Conservation (phyloP, 768 basidiomycete genomes). For the Suillus cothurnatus region DNA sequence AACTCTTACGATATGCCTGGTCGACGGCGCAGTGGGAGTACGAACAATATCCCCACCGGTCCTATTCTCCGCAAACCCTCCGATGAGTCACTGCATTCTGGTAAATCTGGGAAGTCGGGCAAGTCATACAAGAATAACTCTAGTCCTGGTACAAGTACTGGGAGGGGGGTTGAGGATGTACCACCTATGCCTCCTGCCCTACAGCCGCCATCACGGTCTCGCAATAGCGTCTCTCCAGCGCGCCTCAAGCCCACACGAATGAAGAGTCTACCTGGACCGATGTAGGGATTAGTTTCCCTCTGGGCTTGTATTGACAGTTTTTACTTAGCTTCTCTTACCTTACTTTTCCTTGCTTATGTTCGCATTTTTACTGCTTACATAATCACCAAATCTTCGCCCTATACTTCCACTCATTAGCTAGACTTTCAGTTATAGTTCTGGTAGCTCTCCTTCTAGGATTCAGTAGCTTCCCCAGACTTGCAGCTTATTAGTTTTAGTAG, state of each 20-base stretch:
- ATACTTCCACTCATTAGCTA: too few species aligned
- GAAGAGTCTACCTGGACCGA: constrained; percentile 55
- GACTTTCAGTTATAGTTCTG: too few species aligned
- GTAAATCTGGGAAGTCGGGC: constrained; percentile 38
- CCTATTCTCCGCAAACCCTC: constrained; percentile 35
- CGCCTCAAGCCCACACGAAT: constrained; percentile 36
- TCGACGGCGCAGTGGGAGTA: constrained; percentile 33
- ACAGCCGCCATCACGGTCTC: neutral
- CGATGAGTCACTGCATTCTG: constrained; percentile 43
- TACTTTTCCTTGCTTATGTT: too few species aligned
- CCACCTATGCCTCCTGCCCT: constrained; percentile 32
- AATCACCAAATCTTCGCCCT: too few species aligned
- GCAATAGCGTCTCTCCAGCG: neutral
- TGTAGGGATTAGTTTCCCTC: too few species aligned
- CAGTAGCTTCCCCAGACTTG: too few species aligned
- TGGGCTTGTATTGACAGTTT: too few species aligned
- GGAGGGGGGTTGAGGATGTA: constrained; percentile 23
- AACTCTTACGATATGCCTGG: constrained; percentile 12
- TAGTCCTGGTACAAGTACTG: neutral
- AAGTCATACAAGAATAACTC: constrained; percentile 30
- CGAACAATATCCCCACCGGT: constrained; percentile 15
- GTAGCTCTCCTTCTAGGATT: too few species aligned
- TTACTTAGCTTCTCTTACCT: too few species aligned
- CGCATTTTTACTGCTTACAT: too few species aligned
- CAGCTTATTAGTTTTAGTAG: too few species aligned